phyloP scores from a whole-genome alignment of 2,329 filamentous ascomycete species.

The Phyllachora maydis region DNA sequence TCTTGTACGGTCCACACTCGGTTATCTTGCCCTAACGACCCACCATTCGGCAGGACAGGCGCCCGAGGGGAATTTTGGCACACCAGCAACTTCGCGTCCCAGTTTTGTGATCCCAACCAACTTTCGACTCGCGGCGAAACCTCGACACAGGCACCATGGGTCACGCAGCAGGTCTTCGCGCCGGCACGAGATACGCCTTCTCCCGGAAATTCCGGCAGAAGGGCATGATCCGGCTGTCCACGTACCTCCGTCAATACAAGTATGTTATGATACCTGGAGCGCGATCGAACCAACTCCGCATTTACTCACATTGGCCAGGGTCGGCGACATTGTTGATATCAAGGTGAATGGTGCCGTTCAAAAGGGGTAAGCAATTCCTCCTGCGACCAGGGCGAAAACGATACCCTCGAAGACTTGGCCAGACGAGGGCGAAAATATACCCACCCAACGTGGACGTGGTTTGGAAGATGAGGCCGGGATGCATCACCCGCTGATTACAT shows the following conservation, averaged over 20 bases:
- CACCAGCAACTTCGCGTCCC: constrained; percentile 7
- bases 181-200: constrained; percentile 87
- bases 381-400: constrained; percentile 7
- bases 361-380: constrained; percentile 51
- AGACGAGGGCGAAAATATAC: constrained; percentile 1
- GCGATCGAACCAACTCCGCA: no score
- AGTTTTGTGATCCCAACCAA: constrained; percentile 14
- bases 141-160: constrained; percentile 45
- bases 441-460: no score
- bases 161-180: constrained; percentile 73
- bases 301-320: constrained; percentile 37
- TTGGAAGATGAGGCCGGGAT: no score
- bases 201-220: constrained; percentile 85
- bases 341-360: constrained; percentile 97
- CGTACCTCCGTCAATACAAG: constrained; percentile 90
- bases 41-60: no score
- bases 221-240: constrained; percentile 82
- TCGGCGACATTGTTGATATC: constrained; percentile 98
- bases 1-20: no score
- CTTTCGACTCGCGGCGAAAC: constrained; percentile 13
- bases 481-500: no score
- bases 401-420: background rate
- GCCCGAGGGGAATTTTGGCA: no score
- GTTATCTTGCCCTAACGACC: no score
- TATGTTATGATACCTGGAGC: constrained; percentile 21